phyloP scores from a whole-genome alignment of 179 eudicot genomes.

The Silene noctiflora region DNA sequence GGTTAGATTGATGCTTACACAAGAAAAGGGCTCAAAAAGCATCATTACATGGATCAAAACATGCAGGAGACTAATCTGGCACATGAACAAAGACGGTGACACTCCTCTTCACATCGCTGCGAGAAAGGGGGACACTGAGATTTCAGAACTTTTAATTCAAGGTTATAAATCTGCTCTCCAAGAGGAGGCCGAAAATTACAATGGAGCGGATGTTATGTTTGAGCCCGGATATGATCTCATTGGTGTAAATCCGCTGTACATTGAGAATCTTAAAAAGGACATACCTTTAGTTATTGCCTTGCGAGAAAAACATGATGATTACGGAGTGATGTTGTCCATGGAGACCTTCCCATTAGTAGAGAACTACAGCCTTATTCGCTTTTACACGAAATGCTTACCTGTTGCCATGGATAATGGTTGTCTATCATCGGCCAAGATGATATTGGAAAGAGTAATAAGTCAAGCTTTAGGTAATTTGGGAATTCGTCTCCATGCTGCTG shows the following conservation, averaged over 20 bases:
- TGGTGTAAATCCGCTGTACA: not conserved
- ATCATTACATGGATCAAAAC: not conserved
- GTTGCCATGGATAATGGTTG: not conserved
- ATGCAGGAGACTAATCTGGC: constrained; percentile 4
- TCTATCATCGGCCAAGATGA: not conserved
- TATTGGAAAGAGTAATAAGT: not conserved
- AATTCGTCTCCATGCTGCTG: not conserved
- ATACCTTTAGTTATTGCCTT: not conserved
- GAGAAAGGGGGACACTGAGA: not conserved
- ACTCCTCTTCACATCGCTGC: constrained; percentile 13
- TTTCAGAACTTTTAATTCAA: constrained; percentile 2
- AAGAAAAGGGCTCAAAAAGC: not conserved
- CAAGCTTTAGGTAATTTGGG: not conserved
- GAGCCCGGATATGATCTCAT: not conserved
- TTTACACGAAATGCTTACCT: not conserved
- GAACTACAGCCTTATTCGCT: not conserved
- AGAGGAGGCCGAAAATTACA: not conserved
- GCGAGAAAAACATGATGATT: not conserved
- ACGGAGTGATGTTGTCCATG: not conserved
- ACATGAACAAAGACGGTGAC: not conserved
- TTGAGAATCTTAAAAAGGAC: not conserved
- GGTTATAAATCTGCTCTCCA: not conserved
- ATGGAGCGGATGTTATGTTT: not conserved
- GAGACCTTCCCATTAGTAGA: not conserved
- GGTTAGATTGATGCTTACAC: constrained; percentile 6